These are phyloP conservation scores for Amesomyces nigricolor DNA, from an alignment of 2,329 filamentous ascomycete genomes.

Conservation along the genomic window DNA sequence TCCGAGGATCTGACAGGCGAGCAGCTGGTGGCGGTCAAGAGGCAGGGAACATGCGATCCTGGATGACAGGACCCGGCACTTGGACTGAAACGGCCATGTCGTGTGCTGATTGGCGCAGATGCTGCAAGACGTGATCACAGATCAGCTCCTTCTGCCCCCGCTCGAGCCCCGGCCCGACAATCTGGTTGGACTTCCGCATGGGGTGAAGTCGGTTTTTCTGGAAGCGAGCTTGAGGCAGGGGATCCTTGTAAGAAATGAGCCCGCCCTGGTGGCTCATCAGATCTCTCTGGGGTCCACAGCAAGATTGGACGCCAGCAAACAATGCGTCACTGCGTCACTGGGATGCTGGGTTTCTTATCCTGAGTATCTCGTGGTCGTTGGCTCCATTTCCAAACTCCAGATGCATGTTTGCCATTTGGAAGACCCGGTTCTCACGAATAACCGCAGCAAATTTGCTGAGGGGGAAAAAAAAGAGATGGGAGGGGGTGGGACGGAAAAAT, in stretches of 20 bases:
- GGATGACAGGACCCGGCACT: background rate
- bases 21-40: too few relatives aligned
- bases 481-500: background rate
- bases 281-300: background rate
- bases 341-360: too few relatives aligned
- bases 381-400: background rate
- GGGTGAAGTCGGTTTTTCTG: slow-evolving; percentile 18
- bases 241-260: background rate
- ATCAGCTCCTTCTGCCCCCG: slow-evolving; percentile 1
- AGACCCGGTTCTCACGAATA: too few relatives aligned
- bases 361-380: too few relatives aligned
- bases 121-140: slow-evolving; percentile 1
- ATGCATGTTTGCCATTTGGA: too few relatives aligned
- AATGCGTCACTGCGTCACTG: background rate
- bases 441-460: too few relatives aligned
- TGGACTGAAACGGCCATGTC: background rate
- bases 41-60: too few relatives aligned
- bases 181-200: slow-evolving; percentile 23
- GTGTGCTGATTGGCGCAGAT: slow-evolving; percentile 10
- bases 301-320: background rate
- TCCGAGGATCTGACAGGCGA: slow-evolving; percentile 1
- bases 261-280: background rate
- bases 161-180: slow-evolving; percentile 21
- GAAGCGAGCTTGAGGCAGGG: slow-evolving; percentile 20
- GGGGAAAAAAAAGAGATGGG: too few relatives aligned